These are phyloP conservation scores for Lachancea waltii DNA, from an alignment of 805 yeast species.

Conservation along the genomic window DNA sequence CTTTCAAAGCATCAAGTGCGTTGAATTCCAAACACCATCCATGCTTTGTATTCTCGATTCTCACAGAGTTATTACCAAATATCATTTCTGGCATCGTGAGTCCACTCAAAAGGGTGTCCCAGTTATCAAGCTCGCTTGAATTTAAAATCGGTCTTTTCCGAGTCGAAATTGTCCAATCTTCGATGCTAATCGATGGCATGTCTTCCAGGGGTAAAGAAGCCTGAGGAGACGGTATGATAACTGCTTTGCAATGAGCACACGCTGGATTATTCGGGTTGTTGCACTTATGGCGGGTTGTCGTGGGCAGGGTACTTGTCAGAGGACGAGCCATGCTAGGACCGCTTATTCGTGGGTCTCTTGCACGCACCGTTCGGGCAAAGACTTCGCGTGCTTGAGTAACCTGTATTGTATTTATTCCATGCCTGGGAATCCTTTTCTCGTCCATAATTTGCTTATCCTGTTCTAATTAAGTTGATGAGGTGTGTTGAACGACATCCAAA, in stretches of 20 bases:
- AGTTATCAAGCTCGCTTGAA: slow-evolving; percentile 62
- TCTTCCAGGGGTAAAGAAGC: slow-evolving; percentile 59
- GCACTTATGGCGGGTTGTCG: slow-evolving; percentile 20
- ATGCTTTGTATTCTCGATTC: slow-evolving; percentile 37
- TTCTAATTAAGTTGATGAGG: neutral
- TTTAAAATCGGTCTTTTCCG: slow-evolving; percentile 70
- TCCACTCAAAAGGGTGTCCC: slow-evolving; percentile 51
- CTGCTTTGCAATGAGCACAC: slow-evolving; percentile 62
- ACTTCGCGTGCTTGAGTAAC: slow-evolving; percentile 58
- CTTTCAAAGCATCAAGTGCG: slow-evolving; percentile 61
- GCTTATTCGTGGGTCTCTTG: slow-evolving; percentile 24
- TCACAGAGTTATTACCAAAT: slow-evolving; percentile 74
- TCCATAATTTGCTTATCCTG: slow-evolving; percentile 3
- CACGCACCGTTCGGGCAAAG: slow-evolving; percentile 37
- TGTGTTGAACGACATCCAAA: neutral
- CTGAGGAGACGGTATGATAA: slow-evolving; percentile 71
- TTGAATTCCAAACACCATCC: slow-evolving; percentile 56
- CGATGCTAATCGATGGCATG: slow-evolving; percentile 60
- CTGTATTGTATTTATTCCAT: slow-evolving; percentile 49
- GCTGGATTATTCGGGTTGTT: slow-evolving; percentile 37
- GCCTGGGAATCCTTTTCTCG: slow-evolving; percentile 2
- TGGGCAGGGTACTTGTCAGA: neutral
- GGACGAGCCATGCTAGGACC: too few relatives aligned
- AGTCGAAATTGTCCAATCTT: slow-evolving; percentile 72
- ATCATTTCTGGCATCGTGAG: slow-evolving; percentile 97